These are phyloP conservation scores for Leonotis leonurus DNA, from an alignment of 257 asterid species.

Conservation along the genomic window DNA sequence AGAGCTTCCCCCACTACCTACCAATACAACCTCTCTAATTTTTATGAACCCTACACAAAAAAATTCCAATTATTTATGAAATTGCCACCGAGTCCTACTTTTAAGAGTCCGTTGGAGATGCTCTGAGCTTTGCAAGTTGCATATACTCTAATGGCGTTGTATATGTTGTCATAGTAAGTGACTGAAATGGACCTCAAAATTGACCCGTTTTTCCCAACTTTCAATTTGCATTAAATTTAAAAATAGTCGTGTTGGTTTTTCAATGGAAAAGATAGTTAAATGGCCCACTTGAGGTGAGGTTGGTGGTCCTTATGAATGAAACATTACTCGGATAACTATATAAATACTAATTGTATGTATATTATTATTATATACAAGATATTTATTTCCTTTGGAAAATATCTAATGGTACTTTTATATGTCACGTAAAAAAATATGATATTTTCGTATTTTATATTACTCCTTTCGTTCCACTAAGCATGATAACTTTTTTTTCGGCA, in stretches of 20 bases:
- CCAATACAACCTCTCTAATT: too few species aligned
- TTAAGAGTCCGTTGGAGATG: too few species aligned
- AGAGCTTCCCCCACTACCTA: too few species aligned
- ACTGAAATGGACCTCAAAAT: slow-evolving; percentile 12
- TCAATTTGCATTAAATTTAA: neutral
- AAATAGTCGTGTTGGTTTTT: neutral
- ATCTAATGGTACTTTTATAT: neutral
- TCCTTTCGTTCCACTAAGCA: too few species aligned
- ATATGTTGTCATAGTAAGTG: neutral
- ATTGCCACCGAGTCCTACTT: too few species aligned
- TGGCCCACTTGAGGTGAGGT: neutral
- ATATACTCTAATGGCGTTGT: too few species aligned
- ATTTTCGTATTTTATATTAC: too few species aligned
- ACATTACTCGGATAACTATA: neutral
- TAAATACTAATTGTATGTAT: neutral
- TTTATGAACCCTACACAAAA: too few species aligned
- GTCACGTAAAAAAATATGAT: too few species aligned
- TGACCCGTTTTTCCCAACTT: neutral
- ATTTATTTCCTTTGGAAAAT: neutral
- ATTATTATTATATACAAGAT: neutral
- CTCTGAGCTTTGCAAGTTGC: slow-evolving; percentile 17
- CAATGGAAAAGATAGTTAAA: neutral
- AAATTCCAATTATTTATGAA: too few species aligned
- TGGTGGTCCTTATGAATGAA: neutral
- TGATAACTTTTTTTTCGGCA: too few species aligned